Base-by-base conservation (phyloP, 2,329 filamentous ascomycete species). In the Claviceps sorghi region DNA sequence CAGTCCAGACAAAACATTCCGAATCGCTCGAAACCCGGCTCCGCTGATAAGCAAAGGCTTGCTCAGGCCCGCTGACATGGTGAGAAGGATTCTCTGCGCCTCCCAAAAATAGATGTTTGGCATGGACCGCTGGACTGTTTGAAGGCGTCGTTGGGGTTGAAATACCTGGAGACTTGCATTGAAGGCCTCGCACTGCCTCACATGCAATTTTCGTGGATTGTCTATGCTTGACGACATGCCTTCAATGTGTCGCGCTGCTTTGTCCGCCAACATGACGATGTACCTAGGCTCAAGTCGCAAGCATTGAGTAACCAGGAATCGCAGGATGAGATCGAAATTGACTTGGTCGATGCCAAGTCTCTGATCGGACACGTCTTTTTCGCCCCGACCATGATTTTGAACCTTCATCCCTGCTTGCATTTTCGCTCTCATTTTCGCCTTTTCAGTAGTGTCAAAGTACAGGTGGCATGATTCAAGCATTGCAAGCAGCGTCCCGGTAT, bases 41-140 rank as follows among this genome's bases (percentile, higher is more conserved):
- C 67, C 67, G 54, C 72, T 71, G 32, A 83, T 71, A n/a, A 75
- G 59, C 4, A 83, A 62, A 3, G 76, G 70, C 8, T 69, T 71
- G 1, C 70, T 61, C 32, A 79, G 65, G 3, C 64, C 62, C 26
- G 72, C 70, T 0, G 78, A 80, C 60, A 76, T 68, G 19, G 69
- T 66, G 26, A 84, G 63, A 30, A 84, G 65, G 5, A 71, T 64
- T 48, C 70, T 74, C 56, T 82, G 77, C 0, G 78, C 78, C 52
- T 75, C 69, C 80, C 80, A 83, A 38, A 67, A 62, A 55, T 65
- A 69, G 2, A 58, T 53, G 51, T 67, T 63, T 10, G 64, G 64
- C 3, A 58, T 48, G 7, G 58, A 48, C 41, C 58, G 57, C 10
- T 61, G 61, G 22, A 60, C 59, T 2, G 57, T 52, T 43, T 59